phyloP scores from a whole-genome alignment of 169 alveolate genomes.

The Perkinsus olseni region DNA sequence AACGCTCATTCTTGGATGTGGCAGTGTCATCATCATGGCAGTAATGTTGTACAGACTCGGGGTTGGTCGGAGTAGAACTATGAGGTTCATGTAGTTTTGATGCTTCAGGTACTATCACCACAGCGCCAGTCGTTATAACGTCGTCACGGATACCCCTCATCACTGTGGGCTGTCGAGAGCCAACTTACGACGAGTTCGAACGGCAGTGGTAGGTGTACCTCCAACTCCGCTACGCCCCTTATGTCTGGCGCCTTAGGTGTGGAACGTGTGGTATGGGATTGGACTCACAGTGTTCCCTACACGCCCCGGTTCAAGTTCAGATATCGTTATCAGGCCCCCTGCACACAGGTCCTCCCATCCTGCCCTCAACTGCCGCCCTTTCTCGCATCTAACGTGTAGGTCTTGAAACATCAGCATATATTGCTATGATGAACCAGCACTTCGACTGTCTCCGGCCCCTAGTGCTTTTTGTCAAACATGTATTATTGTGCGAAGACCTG shows the following conservation, averaged over 20 bases:
- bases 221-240: not conserved
- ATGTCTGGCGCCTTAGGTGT: too few species aligned
- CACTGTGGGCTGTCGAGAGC: not conserved
- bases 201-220: not conserved
- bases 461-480: not conserved
- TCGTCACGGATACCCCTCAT: not conserved
- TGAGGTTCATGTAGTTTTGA: too few species aligned
- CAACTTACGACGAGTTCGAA: not conserved
- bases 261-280: not conserved
- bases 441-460: not conserved
- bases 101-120: not conserved
- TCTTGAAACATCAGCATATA: not conserved
- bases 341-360: not conserved
- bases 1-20: too few species aligned
- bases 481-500: not conserved
- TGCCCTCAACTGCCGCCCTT: too few species aligned
- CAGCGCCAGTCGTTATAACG: not conserved
- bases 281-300: not conserved
- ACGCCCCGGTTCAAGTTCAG: not conserved
- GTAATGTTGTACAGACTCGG: too few species aligned
- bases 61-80: too few species aligned
- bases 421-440: not conserved
- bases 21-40: too few species aligned
- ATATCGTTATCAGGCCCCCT: not conserved
- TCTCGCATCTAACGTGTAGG: too few species aligned